A percentile compares a stretch with the other conserved stretches of the same genome.
These are phyloP conservation scores for Pterocarpus santalinus DNA, from an alignment of 306 rosid genomes.

Conservation along the genomic window DNA sequence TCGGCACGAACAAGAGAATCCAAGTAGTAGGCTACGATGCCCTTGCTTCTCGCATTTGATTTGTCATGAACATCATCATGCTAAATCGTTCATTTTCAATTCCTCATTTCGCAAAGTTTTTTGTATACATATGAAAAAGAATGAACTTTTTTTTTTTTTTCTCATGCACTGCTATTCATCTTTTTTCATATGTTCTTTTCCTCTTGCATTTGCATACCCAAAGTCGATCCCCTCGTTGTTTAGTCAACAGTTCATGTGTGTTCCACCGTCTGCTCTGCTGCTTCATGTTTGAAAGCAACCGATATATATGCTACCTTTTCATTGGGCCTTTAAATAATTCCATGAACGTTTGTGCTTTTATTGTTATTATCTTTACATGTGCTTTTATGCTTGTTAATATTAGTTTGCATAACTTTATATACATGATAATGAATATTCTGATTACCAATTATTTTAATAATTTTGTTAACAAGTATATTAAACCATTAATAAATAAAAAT, in stretches of 20 bases:
- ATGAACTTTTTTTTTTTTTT: background rate
- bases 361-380: background rate
- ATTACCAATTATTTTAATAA: too few relatives aligned
- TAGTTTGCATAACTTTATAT: background rate
- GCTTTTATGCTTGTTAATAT: background rate
- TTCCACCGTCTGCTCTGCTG: background rate
- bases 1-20: too few relatives aligned
- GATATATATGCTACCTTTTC: background rate
- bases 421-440: background rate
- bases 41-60: too few relatives aligned
- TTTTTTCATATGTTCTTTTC: background rate
- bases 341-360: background rate
- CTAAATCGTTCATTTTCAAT: background rate
- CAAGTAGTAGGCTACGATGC: too few relatives aligned
- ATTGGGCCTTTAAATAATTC: background rate
- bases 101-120: background rate
- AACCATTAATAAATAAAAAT: too few relatives aligned
- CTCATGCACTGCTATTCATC: background rate
- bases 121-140: too few relatives aligned
- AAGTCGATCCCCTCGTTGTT: too few relatives aligned
- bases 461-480: background rate
- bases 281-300: background rate
- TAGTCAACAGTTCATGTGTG: background rate
- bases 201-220: background rate
- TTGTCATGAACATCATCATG: background rate